Evolutionary conservation across 805 yeast species (phyloP).

Genomic region (Teunomyces stri): DNA sequence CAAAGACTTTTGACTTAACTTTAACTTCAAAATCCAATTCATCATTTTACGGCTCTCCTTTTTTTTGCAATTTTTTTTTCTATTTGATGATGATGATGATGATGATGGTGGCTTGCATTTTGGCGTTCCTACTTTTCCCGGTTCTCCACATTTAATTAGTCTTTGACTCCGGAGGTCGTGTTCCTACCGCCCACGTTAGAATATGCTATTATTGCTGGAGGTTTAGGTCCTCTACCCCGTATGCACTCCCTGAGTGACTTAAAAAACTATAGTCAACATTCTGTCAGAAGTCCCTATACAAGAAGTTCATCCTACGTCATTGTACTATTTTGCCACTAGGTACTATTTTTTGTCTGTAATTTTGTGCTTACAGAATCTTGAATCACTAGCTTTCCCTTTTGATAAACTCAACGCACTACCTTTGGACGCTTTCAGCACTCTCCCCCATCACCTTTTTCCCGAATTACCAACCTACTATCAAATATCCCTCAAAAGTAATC

Average conservation of each 20-base stretch:
- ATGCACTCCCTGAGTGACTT: slow-evolving; percentile 4
- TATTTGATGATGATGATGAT: background rate
- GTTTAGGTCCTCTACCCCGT: background rate
- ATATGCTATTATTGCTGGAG: background rate
- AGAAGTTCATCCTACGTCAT: slow-evolving; percentile 1
- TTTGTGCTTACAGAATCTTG: background rate
- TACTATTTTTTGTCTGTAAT: background rate
- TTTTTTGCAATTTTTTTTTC: background rate
- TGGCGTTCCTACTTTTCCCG: background rate
- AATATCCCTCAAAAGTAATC: no score
- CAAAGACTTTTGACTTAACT: no score
- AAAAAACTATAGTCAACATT: slow-evolving; percentile 4
- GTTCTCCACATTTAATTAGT: slow-evolving; percentile 1
- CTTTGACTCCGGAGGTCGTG: slow-evolving; percentile 1
- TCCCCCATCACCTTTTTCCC: slow-evolving; percentile 4
- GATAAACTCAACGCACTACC: background rate
- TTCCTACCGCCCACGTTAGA: background rate
- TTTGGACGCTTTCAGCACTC: background rate
- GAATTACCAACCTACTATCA: background rate
- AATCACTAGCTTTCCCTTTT: background rate
- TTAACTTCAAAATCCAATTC: no score
- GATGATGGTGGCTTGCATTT: background rate
- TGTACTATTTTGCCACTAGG: slow-evolving; percentile 1
- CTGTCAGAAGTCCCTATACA: background rate
- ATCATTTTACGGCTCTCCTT: no score